Base-by-base conservation (phyloP, 768 basidiomycete species). In the Cytidiella melzeri region DNA sequence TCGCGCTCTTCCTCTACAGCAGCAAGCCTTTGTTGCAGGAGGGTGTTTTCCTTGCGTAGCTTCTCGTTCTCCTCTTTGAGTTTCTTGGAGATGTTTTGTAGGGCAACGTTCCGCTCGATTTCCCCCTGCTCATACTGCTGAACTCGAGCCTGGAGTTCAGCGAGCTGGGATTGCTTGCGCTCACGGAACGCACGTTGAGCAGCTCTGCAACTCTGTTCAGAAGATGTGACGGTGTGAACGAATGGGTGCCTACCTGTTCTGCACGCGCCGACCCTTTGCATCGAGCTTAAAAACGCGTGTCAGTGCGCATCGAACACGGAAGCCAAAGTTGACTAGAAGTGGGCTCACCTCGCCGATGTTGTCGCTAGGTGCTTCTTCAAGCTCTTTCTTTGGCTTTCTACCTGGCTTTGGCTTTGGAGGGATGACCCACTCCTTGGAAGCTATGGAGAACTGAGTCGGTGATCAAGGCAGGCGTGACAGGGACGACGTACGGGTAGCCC, bases 181-280 rank as follows among this genome's bases (percentile, higher is more conserved):
- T 92, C 91, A 42, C 91, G 79, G 67, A 93, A 92, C 11, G 91
- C 90, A 30, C 91, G 84, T 62, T 93, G 91, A 11, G 90, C 90
- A 25, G 86, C 87, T 61, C 91, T 91, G 57, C 13, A 37, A n/a
- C n/a, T n/a, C n/a, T n/a, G n/a, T n/a, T n/a, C n/a, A n/a, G n/a
- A n/a, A n/a, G n/a, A n/a, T 24, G 48, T 12, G 36, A 59, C 47
- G 64, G 49, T 9, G 41, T 19, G 21, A 21, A 47, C 13, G 44
- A 20, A 24, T 9, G 45, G 36, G 6, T 19, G 26, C 65, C 49
- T 48, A 79, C 87, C 87, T 80, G 57, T 90, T 90, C 66, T 90
- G 88, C 50, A 86, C 76, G 55, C 84, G 81, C 49, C 86, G 74
- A 20, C 80, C 83, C 56, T 80, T 83, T 21, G 67, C 63, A 50